Conservation (phyloP, 2,329 filamentous ascomycete species). For the Magnaporthiopsis rhizophila region DNA sequence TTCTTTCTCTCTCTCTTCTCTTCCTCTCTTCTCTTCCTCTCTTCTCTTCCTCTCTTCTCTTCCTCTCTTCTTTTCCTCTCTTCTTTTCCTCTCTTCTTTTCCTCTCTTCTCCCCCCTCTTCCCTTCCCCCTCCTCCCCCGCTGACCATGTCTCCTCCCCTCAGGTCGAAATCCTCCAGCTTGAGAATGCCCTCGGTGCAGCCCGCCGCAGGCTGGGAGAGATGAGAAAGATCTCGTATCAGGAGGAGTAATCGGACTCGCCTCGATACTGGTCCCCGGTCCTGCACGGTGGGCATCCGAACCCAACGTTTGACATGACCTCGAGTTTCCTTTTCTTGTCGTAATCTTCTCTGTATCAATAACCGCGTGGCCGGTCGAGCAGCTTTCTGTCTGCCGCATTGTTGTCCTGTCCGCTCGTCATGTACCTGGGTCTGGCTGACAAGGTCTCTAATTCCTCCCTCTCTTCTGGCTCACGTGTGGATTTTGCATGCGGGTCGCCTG, state of each 20-base stretch:
- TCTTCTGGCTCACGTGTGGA: no score
- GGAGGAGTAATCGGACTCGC: constrained; percentile 47
- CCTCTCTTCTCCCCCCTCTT: background rate
- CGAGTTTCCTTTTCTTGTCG: no score
- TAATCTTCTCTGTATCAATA: no score
- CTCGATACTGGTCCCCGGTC: no score
- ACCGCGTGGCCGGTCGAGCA: no score
- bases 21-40: background rate
- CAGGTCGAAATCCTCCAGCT: constrained; percentile 96
- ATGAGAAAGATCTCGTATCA: constrained; percentile 97
- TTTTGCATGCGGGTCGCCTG: no score
- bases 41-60: constrained; percentile 3
- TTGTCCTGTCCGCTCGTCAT: no score
- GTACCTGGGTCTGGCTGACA: no score
- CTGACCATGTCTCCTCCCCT: constrained; percentile 9
- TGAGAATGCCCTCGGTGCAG: constrained; percentile 75
- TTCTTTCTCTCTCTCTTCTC: background rate
- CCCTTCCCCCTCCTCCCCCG: background rate
- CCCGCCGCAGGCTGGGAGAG: constrained; percentile 79
- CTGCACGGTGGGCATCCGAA: background rate
- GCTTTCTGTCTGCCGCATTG: no score
- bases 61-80: constrained; percentile 1
- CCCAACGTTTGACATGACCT: background rate
- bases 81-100: constrained; percentile 4
- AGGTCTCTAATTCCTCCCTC: no score